phyloP scores from a whole-genome alignment of 1,284 basidiomycete species.

The Fistulina hepatica region DNA sequence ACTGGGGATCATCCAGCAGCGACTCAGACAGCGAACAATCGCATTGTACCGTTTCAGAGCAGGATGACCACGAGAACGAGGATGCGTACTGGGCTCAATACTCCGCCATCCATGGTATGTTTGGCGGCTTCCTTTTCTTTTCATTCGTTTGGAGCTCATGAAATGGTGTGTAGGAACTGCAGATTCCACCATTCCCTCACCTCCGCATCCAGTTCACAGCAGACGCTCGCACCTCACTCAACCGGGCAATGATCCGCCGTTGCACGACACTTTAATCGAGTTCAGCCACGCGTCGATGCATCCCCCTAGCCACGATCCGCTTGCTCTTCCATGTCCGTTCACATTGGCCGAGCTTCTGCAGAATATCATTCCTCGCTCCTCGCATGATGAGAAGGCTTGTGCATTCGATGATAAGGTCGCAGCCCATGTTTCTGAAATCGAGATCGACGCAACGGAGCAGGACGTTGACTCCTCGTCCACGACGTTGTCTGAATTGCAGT shows the following conservation, averaged over 20 bases:
- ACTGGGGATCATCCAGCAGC: too few species aligned
- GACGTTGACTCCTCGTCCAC: conserved; percentile 9
- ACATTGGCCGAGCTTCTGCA: background rate
- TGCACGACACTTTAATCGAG: conserved; percentile 7
- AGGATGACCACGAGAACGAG: conserved; percentile 24
- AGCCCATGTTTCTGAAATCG: background rate
- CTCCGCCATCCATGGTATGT: conserved; percentile 52
- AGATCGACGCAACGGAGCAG: conserved; percentile 9
- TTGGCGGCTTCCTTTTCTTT: conserved; percentile 2
- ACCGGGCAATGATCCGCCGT: background rate
- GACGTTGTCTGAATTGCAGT: too few species aligned
- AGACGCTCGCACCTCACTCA: background rate
- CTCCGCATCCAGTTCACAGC: conserved; percentile 20
- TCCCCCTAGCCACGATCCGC: conserved; percentile 1
- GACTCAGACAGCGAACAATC: conserved; percentile 34
- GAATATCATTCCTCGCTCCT: conserved; percentile 2
- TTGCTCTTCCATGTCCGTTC: background rate
- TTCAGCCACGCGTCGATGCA: background rate
- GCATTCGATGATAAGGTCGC: background rate
- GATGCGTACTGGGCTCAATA: conserved; percentile 72
- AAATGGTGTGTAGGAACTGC: conserved; percentile 28
- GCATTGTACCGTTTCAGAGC: conserved; percentile 60
- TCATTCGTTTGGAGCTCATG: conserved; percentile 6
- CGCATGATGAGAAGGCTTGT: conserved; percentile 10
- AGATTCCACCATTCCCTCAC: conserved; percentile 44